phyloP scores from a whole-genome alignment of 495 filamentous ascomycete genomes.

The Tuber umbilicatum region DNA sequence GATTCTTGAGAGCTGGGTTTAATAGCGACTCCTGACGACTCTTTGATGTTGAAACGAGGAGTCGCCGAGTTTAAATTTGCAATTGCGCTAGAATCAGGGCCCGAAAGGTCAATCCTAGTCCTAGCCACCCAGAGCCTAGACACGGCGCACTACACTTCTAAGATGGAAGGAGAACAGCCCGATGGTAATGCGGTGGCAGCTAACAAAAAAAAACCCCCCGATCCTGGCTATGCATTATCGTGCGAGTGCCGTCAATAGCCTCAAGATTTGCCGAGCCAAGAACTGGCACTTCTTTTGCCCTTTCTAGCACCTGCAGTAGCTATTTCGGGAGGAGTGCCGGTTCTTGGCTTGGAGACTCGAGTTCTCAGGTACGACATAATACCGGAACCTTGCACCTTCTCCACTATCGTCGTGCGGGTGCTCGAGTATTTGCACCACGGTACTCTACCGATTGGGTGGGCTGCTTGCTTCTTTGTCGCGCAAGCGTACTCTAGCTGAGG shows the following conservation, averaged over 20 bases:
- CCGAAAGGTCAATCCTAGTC: background rate
- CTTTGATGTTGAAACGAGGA: background rate
- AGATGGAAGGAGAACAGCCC: background rate
- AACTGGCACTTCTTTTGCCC: background rate
- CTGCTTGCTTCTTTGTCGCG: background rate
- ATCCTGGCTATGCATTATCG: background rate
- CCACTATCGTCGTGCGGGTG: background rate
- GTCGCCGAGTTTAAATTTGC: background rate
- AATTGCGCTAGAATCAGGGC: background rate
- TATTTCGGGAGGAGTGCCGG: background rate
- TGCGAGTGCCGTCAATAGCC: background rate
- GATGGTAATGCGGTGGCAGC: background rate
- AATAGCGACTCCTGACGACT: background rate
- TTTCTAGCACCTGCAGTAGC: background rate
- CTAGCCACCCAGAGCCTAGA: background rate
- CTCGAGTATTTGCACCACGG: background rate
- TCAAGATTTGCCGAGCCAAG: background rate
- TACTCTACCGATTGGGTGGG: background rate
- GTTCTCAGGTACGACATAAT: background rate
- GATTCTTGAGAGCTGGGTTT: background rate
- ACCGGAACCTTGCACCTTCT: background rate
- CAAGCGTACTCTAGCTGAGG: background rate
- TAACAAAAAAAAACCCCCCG: background rate
- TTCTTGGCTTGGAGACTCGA: background rate
- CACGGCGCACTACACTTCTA: background rate